These are phyloP conservation scores for Diaporthe amygdali DNA, from an alignment of 2,329 filamentous ascomycete species.

Conservation along the genomic window DNA sequence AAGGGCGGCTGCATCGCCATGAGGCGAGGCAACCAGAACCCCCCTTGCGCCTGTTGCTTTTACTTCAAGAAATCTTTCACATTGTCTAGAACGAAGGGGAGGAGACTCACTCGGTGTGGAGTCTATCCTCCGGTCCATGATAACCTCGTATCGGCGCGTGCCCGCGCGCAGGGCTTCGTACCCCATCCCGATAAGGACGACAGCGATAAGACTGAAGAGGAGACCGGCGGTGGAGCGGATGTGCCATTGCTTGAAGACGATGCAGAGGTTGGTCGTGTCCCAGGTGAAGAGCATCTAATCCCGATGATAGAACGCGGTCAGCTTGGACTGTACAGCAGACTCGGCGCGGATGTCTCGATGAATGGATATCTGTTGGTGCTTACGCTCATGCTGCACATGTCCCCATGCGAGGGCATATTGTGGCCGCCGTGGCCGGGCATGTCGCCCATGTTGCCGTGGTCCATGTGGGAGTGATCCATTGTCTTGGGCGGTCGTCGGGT, in stretches of 20 bases:
- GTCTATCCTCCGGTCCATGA: conserved; percentile 52
- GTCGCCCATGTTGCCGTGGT: conserved; percentile 59
- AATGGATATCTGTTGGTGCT: conserved; percentile 35
- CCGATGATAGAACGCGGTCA: conserved; percentile 23
- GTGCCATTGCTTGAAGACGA: conserved; percentile 93
- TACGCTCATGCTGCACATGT: conserved; percentile 91
- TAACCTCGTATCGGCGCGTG: conserved; percentile 77
- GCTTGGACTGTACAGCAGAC: not conserved
- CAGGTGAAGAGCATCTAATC: conserved; percentile 96
- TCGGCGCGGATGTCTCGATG: no score
- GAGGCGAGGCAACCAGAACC: not conserved
- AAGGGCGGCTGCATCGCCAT: not conserved
- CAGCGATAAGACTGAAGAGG: conserved; percentile 79
- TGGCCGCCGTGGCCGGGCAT: conserved; percentile 46
- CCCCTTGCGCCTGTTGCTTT: not conserved
- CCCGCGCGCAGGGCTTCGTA: conserved; percentile 87
- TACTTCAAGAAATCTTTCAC: not conserved
- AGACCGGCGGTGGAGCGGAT: conserved; percentile 76
- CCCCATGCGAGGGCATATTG: conserved; percentile 39
- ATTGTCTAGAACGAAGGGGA: conserved; percentile 21
- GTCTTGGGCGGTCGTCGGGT: conserved; percentile 32
- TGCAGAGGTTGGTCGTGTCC: conserved; percentile 92
- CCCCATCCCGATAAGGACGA: conserved; percentile 84
- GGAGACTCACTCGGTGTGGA: conserved; percentile 57
- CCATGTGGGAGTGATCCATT: conserved; percentile 51